These are phyloP conservation scores for Penicillium malachiteum DNA, from an alignment of 495 filamentous ascomycete species.

Conservation along the genomic window DNA sequence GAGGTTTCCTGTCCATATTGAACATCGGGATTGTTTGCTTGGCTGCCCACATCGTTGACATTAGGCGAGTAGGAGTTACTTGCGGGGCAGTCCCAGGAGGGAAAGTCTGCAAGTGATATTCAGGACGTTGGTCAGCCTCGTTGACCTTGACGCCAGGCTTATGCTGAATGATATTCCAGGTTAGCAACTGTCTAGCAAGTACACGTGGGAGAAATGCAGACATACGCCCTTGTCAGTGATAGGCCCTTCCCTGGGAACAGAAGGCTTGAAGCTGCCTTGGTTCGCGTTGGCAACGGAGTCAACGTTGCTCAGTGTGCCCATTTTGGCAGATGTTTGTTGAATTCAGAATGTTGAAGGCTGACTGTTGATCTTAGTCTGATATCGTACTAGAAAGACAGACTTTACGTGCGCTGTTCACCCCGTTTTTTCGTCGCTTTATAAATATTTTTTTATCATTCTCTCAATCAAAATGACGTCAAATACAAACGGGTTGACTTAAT, in stretches of 20 bases:
- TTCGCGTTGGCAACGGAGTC: slow-evolving; percentile 50
- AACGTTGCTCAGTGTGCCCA: slow-evolving; percentile 54
- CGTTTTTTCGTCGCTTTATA: too few species aligned
- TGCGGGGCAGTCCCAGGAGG: slow-evolving; percentile 62
- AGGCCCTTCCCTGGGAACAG: slow-evolving; percentile 50
- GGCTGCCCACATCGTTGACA: slow-evolving; percentile 41
- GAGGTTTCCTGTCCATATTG: slow-evolving; percentile 40
- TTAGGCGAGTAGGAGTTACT: slow-evolving; percentile 61
- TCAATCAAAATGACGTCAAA: neutral
- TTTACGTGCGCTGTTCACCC: too few species aligned
- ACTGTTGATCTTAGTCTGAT: too few species aligned
- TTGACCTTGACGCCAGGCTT: slow-evolving; percentile 59
- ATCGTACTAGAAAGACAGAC: too few species aligned
- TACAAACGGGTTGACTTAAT: neutral
- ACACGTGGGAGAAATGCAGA: neutral
- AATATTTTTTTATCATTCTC: neutral
- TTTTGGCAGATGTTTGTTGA: slow-evolving; percentile 28
- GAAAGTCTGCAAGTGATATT: slow-evolving; percentile 61
- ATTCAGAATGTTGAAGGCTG: too few species aligned
- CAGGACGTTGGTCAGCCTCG: slow-evolving; percentile 58
- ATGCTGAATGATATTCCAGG: slow-evolving; percentile 49
- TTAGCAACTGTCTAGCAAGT: slow-evolving; percentile 6
- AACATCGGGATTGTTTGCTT: slow-evolving; percentile 46
- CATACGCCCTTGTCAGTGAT: slow-evolving; percentile 56
- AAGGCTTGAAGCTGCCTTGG: slow-evolving; percentile 26